Percentiles rank a stretch among this genome's conserved stretches.
These are phyloP conservation scores for Aurantiochytrium sp. DNA, from an alignment of 108 stramenopile genomes.

Conservation along the genomic window DNA sequence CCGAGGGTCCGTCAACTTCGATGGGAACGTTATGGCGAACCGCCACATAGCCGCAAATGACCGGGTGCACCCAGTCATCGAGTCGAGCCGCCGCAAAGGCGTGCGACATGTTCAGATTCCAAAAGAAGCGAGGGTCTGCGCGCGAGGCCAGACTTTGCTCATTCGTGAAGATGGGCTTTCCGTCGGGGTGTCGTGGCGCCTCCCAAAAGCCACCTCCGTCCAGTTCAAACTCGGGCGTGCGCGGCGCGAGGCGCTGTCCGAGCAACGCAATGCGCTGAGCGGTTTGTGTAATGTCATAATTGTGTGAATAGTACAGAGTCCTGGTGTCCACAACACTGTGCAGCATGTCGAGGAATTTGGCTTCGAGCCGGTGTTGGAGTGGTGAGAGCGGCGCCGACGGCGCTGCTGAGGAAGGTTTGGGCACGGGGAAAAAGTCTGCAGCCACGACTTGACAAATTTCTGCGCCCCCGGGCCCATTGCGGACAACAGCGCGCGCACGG, in stretches of 20 bases:
- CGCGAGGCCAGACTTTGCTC: not conserved
- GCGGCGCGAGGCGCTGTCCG: not conserved
- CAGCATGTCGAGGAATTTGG: not conserved
- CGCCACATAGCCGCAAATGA: conserved; percentile 82
- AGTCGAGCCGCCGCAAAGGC: conserved; percentile 46
- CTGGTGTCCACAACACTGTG: not conserved
- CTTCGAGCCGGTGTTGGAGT: not conserved
- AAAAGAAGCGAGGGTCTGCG: conserved; percentile 82
- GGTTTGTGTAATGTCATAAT: conserved; percentile 40
- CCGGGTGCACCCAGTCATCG: conserved; percentile 59
- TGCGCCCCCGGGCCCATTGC: not conserved
- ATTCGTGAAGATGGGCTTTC: not conserved
- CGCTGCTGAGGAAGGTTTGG: not conserved
- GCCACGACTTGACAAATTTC: not conserved
- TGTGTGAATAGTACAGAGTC: conserved; percentile 43
- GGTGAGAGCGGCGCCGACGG: not conserved
- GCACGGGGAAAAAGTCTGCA: not conserved
- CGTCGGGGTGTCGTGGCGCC: not conserved
- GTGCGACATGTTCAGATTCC: conserved; percentile 72
- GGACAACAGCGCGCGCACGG: not conserved
- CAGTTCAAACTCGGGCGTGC: not conserved
- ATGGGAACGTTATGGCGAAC: conserved; percentile 45
- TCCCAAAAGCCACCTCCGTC: conserved; percentile 31
- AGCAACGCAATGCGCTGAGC: conserved; percentile 30
- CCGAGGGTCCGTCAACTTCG: not conserved